Evolutionary conservation across 495 filamentous ascomycete species (phyloP).

Genomic region (Aspergillus funiculosus): DNA sequence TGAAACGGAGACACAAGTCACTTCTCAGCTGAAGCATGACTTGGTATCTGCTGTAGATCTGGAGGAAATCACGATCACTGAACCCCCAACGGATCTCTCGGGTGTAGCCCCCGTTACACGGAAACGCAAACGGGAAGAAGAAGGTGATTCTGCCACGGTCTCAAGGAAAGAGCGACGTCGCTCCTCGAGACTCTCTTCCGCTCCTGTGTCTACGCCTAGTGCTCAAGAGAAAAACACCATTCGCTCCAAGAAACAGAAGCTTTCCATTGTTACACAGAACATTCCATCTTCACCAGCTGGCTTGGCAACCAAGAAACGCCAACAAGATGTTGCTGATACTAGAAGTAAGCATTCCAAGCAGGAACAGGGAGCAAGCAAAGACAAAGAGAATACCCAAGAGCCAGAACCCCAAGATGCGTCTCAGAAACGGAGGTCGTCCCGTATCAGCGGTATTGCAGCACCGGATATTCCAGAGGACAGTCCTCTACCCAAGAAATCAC

Average conservation of each 20-base stretch:
- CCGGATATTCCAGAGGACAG: slow-evolving; percentile 13
- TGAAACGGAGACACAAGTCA: slow-evolving; percentile 40
- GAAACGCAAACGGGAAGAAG: slow-evolving; percentile 38
- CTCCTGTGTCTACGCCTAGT: slow-evolving; percentile 12
- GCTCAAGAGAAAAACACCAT: slow-evolving; percentile 13
- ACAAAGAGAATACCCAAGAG: not conserved
- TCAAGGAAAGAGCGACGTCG: slow-evolving; percentile 25
- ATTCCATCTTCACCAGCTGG: slow-evolving; percentile 15
- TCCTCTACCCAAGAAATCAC: slow-evolving; percentile 11
- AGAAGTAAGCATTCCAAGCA: not conserved
- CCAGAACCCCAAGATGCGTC: slow-evolving; percentile 9
- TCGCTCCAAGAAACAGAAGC: slow-evolving; percentile 18
- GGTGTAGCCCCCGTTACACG: slow-evolving; percentile 16
- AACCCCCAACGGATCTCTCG: not conserved
- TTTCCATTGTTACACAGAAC: slow-evolving; percentile 4
- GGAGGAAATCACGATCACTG: slow-evolving; percentile 9
- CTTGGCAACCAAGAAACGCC: slow-evolving; percentile 23
- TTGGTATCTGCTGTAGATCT: slow-evolving; percentile 33
- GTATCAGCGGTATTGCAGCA: slow-evolving; percentile 21
- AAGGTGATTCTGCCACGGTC: slow-evolving; percentile 12
- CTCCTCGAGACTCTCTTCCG: slow-evolving; percentile 27
- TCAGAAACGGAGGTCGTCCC: slow-evolving; percentile 25
- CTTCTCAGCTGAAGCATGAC: slow-evolving; percentile 43
- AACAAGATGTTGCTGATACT: slow-evolving; percentile 14
- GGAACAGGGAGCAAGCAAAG: not conserved